Evolutionary conservation across 768 basidiomycete genomes (phyloP).

Genomic region (Guyanaporus albipodus): DNA sequence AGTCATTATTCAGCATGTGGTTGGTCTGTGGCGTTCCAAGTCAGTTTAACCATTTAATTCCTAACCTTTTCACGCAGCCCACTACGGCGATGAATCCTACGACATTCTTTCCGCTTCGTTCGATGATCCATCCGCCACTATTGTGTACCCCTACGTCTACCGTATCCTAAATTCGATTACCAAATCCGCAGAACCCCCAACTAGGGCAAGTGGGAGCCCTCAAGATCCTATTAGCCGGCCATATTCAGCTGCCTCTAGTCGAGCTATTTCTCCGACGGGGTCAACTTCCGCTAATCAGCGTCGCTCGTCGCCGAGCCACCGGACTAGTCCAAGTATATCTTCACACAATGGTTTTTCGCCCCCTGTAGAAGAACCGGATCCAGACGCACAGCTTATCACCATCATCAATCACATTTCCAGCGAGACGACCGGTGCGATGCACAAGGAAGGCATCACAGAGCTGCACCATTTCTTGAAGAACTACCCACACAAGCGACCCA

Average conservation of each 20-base stretch:
- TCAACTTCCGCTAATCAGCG: conserved; percentile 52
- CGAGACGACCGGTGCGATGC: conserved; percentile 83
- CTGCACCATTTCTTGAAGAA: conserved; percentile 91
- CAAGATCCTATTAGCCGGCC: conserved; percentile 42
- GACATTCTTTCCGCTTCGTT: conserved; percentile 87
- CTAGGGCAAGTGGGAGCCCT: conserved; percentile 22
- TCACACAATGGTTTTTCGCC: conserved; percentile 54
- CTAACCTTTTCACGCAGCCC: conserved; percentile 43
- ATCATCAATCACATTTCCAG: conserved; percentile 87
- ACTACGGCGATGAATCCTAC: conserved; percentile 86
- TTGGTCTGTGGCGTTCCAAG: conserved; percentile 49
- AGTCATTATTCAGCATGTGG: conserved; percentile 95
- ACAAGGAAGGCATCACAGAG: conserved; percentile 93
- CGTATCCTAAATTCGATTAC: conserved; percentile 77
- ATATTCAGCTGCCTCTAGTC: conserved; percentile 58
- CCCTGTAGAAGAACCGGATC: conserved; percentile 77
- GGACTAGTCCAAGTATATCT: conserved; percentile 64
- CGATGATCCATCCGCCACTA: conserved; percentile 95
- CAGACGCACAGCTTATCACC: conserved; percentile 75
- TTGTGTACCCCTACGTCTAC: conserved; percentile 94
- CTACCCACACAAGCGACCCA: conserved; percentile 77
- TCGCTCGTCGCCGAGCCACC: conserved; percentile 58
- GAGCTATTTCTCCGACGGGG: conserved; percentile 69
- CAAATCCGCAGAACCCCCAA: conserved; percentile 36
- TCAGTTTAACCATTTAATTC: conserved; percentile 8